These are phyloP conservation scores for Eurotiales sp. DNA, from an alignment of 2,329 filamentous ascomycete genomes.

Conservation along the genomic window DNA sequence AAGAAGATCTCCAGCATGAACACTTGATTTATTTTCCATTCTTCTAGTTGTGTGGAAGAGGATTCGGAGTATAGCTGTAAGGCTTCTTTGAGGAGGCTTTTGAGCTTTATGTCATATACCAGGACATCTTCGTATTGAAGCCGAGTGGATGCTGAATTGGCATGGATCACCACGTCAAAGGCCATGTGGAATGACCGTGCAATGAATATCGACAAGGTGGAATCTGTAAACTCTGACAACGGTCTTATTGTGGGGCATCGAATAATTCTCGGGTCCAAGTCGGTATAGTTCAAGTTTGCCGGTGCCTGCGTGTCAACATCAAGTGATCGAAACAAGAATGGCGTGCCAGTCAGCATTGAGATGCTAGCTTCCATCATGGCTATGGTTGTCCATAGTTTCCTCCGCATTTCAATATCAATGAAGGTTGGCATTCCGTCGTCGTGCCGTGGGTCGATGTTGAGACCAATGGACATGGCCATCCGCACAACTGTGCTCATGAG, in stretches of 20 bases:
- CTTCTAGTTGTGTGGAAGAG: slow-evolving; percentile 1
- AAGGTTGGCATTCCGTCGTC: slow-evolving; percentile 32
- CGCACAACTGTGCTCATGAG: slow-evolving; percentile 42
- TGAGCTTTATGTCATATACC: slow-evolving; percentile 15
- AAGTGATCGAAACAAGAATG: slow-evolving; percentile 40
- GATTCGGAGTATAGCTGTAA: slow-evolving; percentile 9
- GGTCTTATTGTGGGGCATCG: slow-evolving; percentile 21
- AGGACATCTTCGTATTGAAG: slow-evolving; percentile 16
- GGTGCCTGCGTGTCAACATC: slow-evolving; percentile 50
- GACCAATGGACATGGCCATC: slow-evolving; percentile 51
- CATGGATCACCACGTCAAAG: slow-evolving; percentile 16
- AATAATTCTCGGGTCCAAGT: slow-evolving; percentile 32
- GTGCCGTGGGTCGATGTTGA: slow-evolving; percentile 43
- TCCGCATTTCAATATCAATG: slow-evolving; percentile 45
- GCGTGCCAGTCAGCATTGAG: slow-evolving; percentile 54
- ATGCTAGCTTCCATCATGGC: slow-evolving; percentile 55
- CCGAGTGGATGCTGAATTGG: slow-evolving; percentile 16
- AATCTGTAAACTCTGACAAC: slow-evolving; percentile 30
- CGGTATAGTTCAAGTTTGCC: slow-evolving; percentile 50
- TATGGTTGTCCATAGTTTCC: slow-evolving; percentile 56
- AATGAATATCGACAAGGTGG: slow-evolving; percentile 12
- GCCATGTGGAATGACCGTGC: slow-evolving; percentile 11
- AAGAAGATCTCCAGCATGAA: slow-evolving; percentile 26
- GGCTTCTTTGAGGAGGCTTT: slow-evolving; percentile 13
- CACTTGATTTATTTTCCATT: slow-evolving; percentile 17